phyloP scores from a whole-genome alignment of 345 rosid genomes.

The Eucalyptus melliodora region DNA sequence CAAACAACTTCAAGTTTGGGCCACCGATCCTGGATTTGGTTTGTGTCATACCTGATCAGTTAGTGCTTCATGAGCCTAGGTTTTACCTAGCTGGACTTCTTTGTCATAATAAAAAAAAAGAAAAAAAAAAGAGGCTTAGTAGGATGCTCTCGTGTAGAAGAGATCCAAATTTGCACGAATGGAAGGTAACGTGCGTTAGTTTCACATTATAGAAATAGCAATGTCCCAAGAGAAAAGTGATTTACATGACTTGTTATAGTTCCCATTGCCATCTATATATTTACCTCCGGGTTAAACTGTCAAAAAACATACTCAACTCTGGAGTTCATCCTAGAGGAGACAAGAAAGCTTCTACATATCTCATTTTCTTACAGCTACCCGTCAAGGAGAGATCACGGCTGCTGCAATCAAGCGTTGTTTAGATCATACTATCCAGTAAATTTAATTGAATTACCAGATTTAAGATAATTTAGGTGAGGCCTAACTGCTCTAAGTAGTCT shows the following conservation, averaged over 20 bases:
- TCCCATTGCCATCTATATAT: not conserved
- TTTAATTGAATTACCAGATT: not conserved
- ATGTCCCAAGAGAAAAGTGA: not conserved
- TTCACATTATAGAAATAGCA: not conserved
- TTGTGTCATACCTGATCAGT: not conserved
- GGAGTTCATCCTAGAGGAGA: not conserved
- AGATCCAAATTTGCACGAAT: not conserved
- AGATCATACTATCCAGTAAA: not conserved
- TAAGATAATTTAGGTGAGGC: not conserved
- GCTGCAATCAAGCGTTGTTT: not conserved
- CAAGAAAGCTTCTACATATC: not conserved
- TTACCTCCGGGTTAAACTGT: not conserved
- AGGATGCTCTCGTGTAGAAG: not conserved
- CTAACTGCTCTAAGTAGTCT: not conserved
- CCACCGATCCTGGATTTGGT: not conserved
- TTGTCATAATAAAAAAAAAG: not conserved
- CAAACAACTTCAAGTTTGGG: not conserved
- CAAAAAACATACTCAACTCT: not conserved
- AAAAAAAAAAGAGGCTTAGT: not conserved
- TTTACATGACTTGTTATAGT: not conserved
- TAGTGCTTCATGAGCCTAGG: not conserved
- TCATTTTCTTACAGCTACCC: not conserved
- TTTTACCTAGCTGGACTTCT: not conserved
- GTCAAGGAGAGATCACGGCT: not conserved
- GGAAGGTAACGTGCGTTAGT: not conserved